Evolutionary conservation across 768 basidiomycete species (phyloP).

Genomic region (Kwoniella dejecticola): DNA sequence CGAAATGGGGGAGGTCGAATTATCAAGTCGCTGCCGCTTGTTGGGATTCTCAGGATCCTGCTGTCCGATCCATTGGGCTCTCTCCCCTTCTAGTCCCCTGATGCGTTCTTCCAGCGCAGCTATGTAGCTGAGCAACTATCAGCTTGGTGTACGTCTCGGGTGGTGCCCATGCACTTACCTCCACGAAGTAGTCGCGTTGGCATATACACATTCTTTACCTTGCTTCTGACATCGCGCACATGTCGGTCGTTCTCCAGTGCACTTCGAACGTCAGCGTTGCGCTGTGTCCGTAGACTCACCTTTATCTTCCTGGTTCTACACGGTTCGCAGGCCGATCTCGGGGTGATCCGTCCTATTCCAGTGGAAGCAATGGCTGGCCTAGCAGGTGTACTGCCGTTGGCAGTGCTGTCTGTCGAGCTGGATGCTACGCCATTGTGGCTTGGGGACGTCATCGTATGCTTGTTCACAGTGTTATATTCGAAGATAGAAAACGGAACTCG

Average conservation of each 20-base stretch:
- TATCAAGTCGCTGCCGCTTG: neutral
- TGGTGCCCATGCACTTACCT: neutral
- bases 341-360: slow-evolving; percentile 13
- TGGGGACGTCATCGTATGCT: neutral
- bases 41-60: neutral
- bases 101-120: slow-evolving; percentile 13
- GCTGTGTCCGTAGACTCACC: neutral
- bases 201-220: slow-evolving; percentile 19
- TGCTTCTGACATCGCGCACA: slow-evolving; percentile 16
- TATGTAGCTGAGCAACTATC: neutral
- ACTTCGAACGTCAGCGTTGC: slow-evolving; percentile 3
- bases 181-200: slow-evolving; percentile 1
- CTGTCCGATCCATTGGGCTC: neutral
- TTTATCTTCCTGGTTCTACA: slow-evolving; percentile 23
- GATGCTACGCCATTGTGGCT: neutral
- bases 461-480: too few species aligned
- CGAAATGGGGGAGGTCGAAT: neutral
- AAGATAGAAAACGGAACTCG: too few species aligned
- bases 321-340: slow-evolving; percentile 16
- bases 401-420: too few species aligned
- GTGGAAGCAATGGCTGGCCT: neutral
- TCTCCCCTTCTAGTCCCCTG: neutral
- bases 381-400: neutral
- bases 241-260: slow-evolving; percentile 17
- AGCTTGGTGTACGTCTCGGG: neutral